Evolutionary conservation across 257 asterid species (phyloP).

Genomic region (Mentha longifolia): DNA sequence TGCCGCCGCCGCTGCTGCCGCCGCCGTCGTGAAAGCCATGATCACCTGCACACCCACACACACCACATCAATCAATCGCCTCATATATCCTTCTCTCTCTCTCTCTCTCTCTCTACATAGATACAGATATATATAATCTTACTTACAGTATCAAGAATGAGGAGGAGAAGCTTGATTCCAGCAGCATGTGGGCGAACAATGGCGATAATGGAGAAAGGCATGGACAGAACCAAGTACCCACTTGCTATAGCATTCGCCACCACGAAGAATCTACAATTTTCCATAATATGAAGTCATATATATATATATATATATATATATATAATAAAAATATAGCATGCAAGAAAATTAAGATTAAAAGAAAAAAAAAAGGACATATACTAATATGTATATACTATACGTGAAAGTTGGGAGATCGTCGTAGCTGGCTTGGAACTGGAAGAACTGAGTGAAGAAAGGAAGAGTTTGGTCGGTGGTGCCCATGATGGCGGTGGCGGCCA

Average conservation of each 20-base stretch:
- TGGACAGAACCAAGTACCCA: conserved; percentile 75
- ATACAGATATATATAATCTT: conserved; percentile 11
- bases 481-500: conserved; percentile 76
- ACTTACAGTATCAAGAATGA: conserved; percentile 77
- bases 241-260: conserved; percentile 76
- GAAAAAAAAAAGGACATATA: too few relatives aligned
- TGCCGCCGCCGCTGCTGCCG: conserved; percentile 75
- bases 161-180: conserved; percentile 64
- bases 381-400: conserved; percentile 30
- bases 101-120: neutral
- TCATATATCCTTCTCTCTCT: neutral
- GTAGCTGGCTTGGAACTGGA: conserved; percentile 83
- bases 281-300: neutral
- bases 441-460: conserved; percentile 83
- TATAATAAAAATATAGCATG: too few relatives aligned
- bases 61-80: neutral
- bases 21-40: conserved; percentile 67
- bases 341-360: neutral
- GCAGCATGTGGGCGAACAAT: conserved; percentile 72
- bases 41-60: conserved; percentile 41
- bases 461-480: conserved; percentile 81
- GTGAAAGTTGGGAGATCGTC: conserved; percentile 82
- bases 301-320: too few relatives aligned
- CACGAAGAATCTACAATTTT: conserved; percentile 60
- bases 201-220: conserved; percentile 82